Evolutionary conservation across 345 rosid genomes (phyloP), one percentile per base, ranked within the genome.

Genomic region (Kandelia obovata): DNA sequence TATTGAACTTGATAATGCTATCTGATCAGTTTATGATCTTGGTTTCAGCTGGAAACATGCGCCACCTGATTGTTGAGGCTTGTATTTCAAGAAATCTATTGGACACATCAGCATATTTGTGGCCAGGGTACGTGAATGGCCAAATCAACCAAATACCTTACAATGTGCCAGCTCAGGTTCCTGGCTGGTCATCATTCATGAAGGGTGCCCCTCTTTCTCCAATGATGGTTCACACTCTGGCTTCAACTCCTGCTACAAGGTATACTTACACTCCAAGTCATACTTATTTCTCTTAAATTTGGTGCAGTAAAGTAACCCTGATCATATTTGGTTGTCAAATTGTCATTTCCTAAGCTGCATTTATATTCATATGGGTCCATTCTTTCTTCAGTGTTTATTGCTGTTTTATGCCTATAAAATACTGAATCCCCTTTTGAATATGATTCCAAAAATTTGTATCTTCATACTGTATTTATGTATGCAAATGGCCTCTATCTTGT

Each of bases 1-100:
- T 43, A 43, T 43, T 43, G 49, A 43, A 43, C 49, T 43, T 43
- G 49, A 43, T 43, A 43, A 13, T 13, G 49, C 49, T 13, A 43
- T 43, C 49, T 43, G 49, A 43, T 43, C 49, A 3, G 49, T 59
- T 46, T 58, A 26, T 84, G 69, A 51, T 64, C 32, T 62, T 57
- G 21, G 53, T 51, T 4, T 49, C 86, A 95, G 99, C 88, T 79
- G 99, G 96, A 68, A 90, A 90, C 87, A 75, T 95, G 99, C 83
- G 88, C 28, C 99, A 95, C 85, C 87, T 95, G 70, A 86, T 95
- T 66, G 96, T 95, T 72, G 99, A 90, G 83, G 96, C 97, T 64
- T 95, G 99, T 71, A 92, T 95, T 74, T 83, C 97, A 9, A 90
- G 96, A 84, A 86, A 92, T 79, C 78, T 95, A 62, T 75, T 95